Evolutionary conservation across 768 basidiomycete genomes (phyloP), one percentile per base, ranked within the genome.

Genomic region (Termitomyces sp.): DNA sequence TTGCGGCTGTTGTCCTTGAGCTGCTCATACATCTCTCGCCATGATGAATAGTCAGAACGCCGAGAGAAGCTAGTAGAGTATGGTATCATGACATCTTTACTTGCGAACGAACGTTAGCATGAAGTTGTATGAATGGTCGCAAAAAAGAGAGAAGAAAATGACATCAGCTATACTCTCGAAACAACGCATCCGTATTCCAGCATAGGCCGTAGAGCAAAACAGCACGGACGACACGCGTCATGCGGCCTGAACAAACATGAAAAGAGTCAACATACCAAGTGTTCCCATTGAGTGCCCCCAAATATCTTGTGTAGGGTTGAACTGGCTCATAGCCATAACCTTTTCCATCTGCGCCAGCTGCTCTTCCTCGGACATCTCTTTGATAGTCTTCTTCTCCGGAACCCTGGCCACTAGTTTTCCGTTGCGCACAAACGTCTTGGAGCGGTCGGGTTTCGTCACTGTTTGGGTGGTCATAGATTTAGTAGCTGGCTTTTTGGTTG

Each of bases 31-130:
- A 71, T 63, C 46, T 60, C 55, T n/a, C 63, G 38, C 47, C 58
- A 60, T 28, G 56, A 60, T 15, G 68, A 57, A 62, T 67, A 68
- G 21, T 57, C 47, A 21, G 52, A 61, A 8, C 62, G 59, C n/a
- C 50, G 42, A 5, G 54, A 57, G 12, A 61, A 45, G 12, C 50
- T 56, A n/a, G 64, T 62, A 14, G 68, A 62, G 38, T 69, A 62
- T 14, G 72, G 72, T 47, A 78, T 64, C 53, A 69, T 69, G 53
- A 79, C 76, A 65, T 79, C 78, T 79, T 69, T 59, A 63, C 69
- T 73, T 73, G 68, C 62, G 60, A 40, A 48, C 62, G 35, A 51
- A 58, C 30, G 15, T 33, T 48, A 28, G 30, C 31, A 33, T 21
- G 37, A 47, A n/a, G 30, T 37, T 30, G 14, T 17, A 1, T 12